Conservation (phyloP, 768 basidiomycete species). For the Podaxis sp. region DNA sequence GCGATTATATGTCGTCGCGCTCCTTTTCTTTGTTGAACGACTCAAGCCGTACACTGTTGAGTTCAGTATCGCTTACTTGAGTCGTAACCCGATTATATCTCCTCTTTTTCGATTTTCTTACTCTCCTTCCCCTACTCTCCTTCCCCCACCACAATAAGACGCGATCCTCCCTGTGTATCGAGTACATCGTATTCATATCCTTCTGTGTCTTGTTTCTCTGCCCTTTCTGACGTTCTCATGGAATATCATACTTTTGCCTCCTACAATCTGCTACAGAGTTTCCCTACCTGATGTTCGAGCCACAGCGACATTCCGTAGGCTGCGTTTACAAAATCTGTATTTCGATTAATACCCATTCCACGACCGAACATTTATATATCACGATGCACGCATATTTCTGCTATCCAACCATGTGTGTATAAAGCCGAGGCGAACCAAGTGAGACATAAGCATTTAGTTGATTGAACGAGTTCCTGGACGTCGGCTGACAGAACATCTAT, state of each 20-base stretch:
- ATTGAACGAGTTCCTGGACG: no score
- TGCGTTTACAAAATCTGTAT: conserved; percentile 14
- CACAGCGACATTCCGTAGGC: conserved; percentile 13
- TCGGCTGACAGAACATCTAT: neutral
- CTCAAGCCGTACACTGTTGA: neutral
- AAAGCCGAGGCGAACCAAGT: no score
- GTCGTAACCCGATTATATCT: conserved; percentile 16
- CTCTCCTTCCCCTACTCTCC: neutral
- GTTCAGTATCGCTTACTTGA: conserved; percentile 16
- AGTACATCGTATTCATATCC: conserved; percentile 8
- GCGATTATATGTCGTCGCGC: conserved; percentile 17
- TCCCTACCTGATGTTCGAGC: conserved; percentile 8
- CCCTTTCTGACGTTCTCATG: conserved; percentile 15
- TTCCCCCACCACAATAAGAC: neutral
- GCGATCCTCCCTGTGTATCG: conserved; percentile 1
- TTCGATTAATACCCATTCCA: conserved; percentile 2
- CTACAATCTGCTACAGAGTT: neutral
- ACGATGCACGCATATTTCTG: neutral
- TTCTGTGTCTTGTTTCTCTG: conserved; percentile 2
- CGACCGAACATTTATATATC: neutral
- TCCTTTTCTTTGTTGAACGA: conserved; percentile 5
- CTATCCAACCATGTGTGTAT: neutral
- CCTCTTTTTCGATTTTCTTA: conserved; percentile 8
- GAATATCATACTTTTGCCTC: conserved; percentile 8
- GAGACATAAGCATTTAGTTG: no score